Evolutionary conservation across 1,284 basidiomycete genomes (phyloP).

Genomic region (Ustilago tritici): DNA sequence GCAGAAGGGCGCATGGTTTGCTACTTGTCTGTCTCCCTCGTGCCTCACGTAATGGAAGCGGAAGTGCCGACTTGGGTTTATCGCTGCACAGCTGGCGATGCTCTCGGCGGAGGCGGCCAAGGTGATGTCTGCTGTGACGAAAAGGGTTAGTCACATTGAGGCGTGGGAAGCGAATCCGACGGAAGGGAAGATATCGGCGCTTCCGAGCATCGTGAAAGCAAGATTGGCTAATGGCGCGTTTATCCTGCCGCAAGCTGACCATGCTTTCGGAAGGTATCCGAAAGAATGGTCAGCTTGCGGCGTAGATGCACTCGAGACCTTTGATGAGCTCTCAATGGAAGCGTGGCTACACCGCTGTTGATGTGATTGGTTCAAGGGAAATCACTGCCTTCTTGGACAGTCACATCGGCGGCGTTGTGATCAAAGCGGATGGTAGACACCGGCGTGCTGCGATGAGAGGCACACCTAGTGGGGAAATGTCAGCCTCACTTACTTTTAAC

Average conservation of each 20-base stretch:
- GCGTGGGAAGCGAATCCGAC: slow-evolving; percentile 15
- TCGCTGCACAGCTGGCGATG: background rate
- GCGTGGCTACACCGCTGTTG: background rate
- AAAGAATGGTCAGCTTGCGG: background rate
- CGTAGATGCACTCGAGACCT: background rate
- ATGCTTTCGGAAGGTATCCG: background rate
- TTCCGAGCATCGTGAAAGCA: slow-evolving; percentile 8
- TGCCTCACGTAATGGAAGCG: background rate
- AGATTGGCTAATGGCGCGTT: background rate
- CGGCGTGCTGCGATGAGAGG: background rate
- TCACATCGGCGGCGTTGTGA: background rate
- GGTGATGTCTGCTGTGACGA: background rate
- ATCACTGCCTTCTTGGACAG: no score
- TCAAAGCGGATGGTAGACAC: background rate
- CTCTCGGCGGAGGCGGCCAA: background rate
- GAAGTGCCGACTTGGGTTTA: background rate
- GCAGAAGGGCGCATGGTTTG: background rate
- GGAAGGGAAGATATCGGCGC: slow-evolving; percentile 14
- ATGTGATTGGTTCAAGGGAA: background rate
- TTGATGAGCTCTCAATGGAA: background rate
- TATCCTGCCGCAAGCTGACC: background rate
- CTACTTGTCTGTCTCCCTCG: no score
- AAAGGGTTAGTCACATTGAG: background rate
- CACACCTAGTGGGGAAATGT: background rate
- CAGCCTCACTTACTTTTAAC: background rate